Percentiles rank a stretch among this genome's conserved stretches.
These are phyloP conservation scores for Lyophyllum semitale DNA, from an alignment of 768 basidiomycete genomes.

Conservation along the genomic window DNA sequence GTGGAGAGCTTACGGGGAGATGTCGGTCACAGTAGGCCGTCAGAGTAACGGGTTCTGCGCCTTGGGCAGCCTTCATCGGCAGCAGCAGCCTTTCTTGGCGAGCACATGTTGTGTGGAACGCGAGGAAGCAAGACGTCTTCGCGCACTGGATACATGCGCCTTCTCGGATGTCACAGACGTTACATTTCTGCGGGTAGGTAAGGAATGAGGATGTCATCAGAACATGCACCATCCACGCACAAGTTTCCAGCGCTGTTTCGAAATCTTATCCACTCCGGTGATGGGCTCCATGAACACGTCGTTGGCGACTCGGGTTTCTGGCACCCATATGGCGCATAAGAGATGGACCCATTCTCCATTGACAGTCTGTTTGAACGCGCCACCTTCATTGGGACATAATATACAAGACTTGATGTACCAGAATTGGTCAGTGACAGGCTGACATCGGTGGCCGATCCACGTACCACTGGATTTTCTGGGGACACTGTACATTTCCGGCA, in stretches of 20 bases:
- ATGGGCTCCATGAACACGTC: conserved; percentile 99
- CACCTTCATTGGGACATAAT: conserved; percentile 95
- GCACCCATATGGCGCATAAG: conserved; percentile 96
- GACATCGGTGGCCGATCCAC: conserved; percentile 25
- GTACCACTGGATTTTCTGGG: conserved; percentile 92
- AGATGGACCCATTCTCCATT: conserved; percentile 95
- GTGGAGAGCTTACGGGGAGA: conserved; percentile 67
- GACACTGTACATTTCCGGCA: conserved; percentile 98
- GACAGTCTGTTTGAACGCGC: conserved; percentile 97
- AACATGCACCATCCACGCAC: conserved; percentile 44
- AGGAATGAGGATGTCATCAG: not conserved
- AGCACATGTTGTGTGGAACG: conserved; percentile 95
- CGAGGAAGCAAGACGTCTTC: conserved; percentile 85
- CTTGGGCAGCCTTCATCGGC: conserved; percentile 84
- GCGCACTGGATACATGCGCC: conserved; percentile 98
- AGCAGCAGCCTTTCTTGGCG: conserved; percentile 81
- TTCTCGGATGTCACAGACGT: conserved; percentile 43
- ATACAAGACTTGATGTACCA: conserved; percentile 69
- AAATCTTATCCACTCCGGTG: conserved; percentile 83
- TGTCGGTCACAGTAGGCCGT: conserved; percentile 90
- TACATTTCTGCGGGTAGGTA: conserved; percentile 41
- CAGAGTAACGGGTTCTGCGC: conserved; percentile 70
- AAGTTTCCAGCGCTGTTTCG: conserved; percentile 92
- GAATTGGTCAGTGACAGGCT: not conserved
- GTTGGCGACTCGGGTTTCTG: conserved; percentile 90